Evolutionary conservation across 805 yeast genomes (phyloP).

Genomic region (Kodamaea neixiangensis): DNA sequence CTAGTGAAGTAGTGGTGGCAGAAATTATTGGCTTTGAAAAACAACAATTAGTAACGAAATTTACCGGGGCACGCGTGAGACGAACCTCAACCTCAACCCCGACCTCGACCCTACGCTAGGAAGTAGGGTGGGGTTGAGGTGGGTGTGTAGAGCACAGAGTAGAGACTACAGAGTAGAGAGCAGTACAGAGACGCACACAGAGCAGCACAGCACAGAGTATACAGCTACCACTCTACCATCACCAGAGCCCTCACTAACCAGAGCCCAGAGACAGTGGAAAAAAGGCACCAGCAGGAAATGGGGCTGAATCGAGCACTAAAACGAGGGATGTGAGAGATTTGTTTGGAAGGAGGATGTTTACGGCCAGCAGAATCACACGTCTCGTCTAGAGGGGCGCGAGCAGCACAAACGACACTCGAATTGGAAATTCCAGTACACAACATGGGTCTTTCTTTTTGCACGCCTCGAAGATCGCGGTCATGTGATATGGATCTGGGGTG

Average conservation of each 20-base stretch:
- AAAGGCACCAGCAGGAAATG: neutral
- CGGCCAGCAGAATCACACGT: neutral
- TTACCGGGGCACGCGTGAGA: neutral
- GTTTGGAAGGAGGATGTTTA: neutral
- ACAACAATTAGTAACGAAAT: neutral
- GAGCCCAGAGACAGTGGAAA: too few relatives aligned
- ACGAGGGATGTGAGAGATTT: neutral
- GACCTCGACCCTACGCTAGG: too few relatives aligned
- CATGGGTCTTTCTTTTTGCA: neutral
- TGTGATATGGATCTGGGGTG: neutral
- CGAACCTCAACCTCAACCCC: too few relatives aligned
- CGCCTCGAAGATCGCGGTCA: neutral
- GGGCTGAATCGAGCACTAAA: neutral
- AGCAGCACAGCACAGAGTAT: too few relatives aligned
- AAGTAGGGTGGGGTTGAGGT: too few relatives aligned
- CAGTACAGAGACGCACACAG: too few relatives aligned
- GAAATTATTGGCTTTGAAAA: constrained; percentile 3
- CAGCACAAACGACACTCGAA: constrained; percentile 2
- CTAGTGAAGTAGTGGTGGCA: neutral
- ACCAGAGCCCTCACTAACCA: too few relatives aligned
- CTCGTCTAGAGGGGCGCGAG: constrained; percentile 2
- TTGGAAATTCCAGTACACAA: neutral
- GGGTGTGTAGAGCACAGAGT: too few relatives aligned
- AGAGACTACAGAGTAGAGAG: too few relatives aligned
- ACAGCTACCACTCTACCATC: too few relatives aligned